phyloP scores from a whole-genome alignment of 192 early-diverging fungal species.

The Piromyces sp. region DNA sequence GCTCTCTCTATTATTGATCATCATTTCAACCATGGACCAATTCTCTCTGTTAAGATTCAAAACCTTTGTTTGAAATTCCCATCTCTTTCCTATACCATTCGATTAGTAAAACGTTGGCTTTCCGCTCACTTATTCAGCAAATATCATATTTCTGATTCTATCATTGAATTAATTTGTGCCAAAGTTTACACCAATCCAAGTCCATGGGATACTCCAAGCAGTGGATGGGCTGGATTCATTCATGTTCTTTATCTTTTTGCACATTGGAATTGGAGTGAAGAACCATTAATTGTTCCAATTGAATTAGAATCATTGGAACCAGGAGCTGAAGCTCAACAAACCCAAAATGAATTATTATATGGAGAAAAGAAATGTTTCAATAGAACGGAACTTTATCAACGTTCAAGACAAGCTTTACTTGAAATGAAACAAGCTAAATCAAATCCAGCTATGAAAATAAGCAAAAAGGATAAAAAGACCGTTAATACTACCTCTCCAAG shows the following conservation, averaged over 20 bases:
- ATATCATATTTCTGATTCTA: slow-evolving; percentile 51
- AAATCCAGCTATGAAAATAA: not conserved
- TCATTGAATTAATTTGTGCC: slow-evolving; percentile 57
- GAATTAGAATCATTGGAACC: slow-evolving; percentile 18
- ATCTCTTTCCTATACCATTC: slow-evolving; percentile 57
- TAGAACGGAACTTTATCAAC: not conserved
- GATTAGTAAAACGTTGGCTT: slow-evolving; percentile 82
- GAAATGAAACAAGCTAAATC: not conserved
- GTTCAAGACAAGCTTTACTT: not conserved
- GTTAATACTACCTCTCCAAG: slow-evolving; percentile 5
- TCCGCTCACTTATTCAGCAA: slow-evolving; percentile 54
- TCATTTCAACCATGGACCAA: slow-evolving; percentile 24
- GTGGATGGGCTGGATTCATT: slow-evolving; percentile 55
- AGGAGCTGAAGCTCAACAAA: not conserved
- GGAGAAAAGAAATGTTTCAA: not conserved
- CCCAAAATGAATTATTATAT: not conserved
- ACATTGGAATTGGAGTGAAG: slow-evolving; percentile 55
- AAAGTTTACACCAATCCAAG: slow-evolving; percentile 47
- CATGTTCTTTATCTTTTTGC: slow-evolving; percentile 55
- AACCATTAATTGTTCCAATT: slow-evolving; percentile 67
- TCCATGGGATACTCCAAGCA: slow-evolving; percentile 37
- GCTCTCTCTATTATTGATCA: slow-evolving; percentile 7
- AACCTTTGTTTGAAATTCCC: slow-evolving; percentile 58
- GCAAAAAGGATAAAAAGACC: not conserved
- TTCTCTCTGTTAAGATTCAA: slow-evolving; percentile 47